These are phyloP conservation scores for Talaromyces islandicus DNA, from an alignment of 2,329 filamentous ascomycete species.

Conservation along the genomic window DNA sequence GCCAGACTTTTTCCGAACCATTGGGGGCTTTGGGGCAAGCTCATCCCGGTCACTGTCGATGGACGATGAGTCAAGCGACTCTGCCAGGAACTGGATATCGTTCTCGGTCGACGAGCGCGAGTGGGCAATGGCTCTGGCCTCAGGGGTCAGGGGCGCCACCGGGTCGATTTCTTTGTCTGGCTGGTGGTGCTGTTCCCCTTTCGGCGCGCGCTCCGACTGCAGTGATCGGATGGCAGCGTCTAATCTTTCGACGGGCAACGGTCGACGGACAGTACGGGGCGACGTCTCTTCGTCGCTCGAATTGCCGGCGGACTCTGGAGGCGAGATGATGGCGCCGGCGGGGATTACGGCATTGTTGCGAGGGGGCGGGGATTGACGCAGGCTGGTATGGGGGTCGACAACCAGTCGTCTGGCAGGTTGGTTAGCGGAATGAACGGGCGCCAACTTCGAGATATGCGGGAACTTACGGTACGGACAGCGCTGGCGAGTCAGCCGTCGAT, in stretches of 20 bases:
- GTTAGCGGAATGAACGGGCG: neutral
- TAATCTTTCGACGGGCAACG: constrained; percentile 46
- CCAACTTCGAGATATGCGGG: too few relatives aligned
- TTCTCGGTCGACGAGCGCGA: constrained; percentile 46
- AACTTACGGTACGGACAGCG: neutral
- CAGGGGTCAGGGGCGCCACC: constrained; percentile 3
- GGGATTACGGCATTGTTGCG: constrained; percentile 72
- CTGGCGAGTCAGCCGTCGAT: neutral
- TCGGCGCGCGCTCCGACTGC: neutral
- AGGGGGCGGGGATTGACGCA: constrained; percentile 80
- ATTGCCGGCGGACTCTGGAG: constrained; percentile 75
- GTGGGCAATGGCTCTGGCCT: constrained; percentile 9
- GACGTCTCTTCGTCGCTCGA: constrained; percentile 74
- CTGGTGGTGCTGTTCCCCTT: constrained; percentile 39
- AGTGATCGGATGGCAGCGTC: constrained; percentile 71
- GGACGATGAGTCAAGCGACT: constrained; percentile 34
- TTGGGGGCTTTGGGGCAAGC: constrained; percentile 66
- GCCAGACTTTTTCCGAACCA: constrained; percentile 97
- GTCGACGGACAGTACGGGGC: constrained; percentile 23
- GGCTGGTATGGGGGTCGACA: constrained; percentile 49
- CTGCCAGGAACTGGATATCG: constrained; percentile 40
- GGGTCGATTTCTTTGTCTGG: neutral
- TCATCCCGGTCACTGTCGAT: constrained; percentile 44
- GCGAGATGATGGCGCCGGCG: constrained; percentile 78
- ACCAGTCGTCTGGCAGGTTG: neutral